Evolutionary conservation across 345 rosid genomes (phyloP).

Genomic region (Eucalyptus sp.): DNA sequence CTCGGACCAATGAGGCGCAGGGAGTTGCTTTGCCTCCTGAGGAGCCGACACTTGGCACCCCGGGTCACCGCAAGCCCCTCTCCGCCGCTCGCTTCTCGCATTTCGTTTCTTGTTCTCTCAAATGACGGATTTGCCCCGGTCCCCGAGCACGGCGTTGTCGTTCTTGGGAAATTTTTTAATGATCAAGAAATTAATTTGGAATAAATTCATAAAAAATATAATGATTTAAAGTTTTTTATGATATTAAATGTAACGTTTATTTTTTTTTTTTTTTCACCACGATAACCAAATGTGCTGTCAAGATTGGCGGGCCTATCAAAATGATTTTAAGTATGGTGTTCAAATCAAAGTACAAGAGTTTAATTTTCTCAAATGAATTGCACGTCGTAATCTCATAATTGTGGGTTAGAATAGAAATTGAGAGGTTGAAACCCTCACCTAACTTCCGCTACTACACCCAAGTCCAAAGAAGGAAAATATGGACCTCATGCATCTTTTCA

Average conservation of each 20-base stretch:
- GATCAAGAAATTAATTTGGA: rapidly evolving
- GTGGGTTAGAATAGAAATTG: background rate
- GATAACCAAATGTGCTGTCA: background rate
- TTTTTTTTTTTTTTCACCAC: background rate
- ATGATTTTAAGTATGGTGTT: background rate
- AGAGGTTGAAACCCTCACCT: background rate
- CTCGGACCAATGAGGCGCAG: background rate
- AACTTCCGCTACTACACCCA: background rate
- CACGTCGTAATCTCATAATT: background rate
- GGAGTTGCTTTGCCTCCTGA: background rate
- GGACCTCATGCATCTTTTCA: background rate
- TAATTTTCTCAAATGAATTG: background rate
- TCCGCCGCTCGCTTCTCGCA: background rate
- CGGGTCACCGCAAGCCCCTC: constrained; percentile 5
- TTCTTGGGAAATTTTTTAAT: no score
- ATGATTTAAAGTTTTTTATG: rapidly evolving
- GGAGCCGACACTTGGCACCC: constrained; percentile 23
- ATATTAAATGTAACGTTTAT: no score
- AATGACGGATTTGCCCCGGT: background rate
- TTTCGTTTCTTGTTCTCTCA: background rate
- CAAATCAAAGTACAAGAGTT: background rate
- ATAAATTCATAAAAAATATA: no score
- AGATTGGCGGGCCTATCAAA: background rate
- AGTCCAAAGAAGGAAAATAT: no score
- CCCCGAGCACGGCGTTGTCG: background rate